phyloP scores from a whole-genome alignment of 2,329 filamentous ascomycete genomes.

The Sordariomycetes sp. region DNA sequence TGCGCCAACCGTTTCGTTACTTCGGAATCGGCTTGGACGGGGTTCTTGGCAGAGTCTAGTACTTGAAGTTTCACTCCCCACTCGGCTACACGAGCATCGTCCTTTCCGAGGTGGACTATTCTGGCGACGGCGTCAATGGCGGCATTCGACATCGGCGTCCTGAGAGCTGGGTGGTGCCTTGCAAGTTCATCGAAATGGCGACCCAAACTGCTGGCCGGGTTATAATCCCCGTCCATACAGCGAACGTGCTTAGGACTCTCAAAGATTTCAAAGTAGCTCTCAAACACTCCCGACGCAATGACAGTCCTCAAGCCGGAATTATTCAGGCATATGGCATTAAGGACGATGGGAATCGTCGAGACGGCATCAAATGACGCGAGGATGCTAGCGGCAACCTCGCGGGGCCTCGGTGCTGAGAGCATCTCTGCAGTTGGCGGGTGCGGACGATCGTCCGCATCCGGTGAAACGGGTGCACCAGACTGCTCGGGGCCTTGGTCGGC shows the following conservation, averaged over 20 bases:
- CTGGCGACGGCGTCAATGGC: slow-evolving; percentile 81
- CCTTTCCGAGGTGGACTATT: slow-evolving; percentile 62
- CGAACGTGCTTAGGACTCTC: slow-evolving; percentile 84
- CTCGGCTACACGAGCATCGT: slow-evolving; percentile 56
- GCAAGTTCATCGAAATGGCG: slow-evolving; percentile 87
- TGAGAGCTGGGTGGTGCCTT: slow-evolving; percentile 80
- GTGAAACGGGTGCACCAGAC: slow-evolving; percentile 13
- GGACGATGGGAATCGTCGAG: slow-evolving; percentile 71
- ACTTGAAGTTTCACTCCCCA: slow-evolving; percentile 73
- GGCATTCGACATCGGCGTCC: slow-evolving; percentile 70
- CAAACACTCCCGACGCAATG: slow-evolving; percentile 68
- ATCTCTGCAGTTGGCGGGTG: slow-evolving; percentile 43
- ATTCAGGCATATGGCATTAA: slow-evolving; percentile 91
- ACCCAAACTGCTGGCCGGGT: slow-evolving; percentile 63
- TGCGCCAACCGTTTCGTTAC: slow-evolving; percentile 15
- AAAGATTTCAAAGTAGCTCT: slow-evolving; percentile 92
- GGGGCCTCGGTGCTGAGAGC: slow-evolving; percentile 31
- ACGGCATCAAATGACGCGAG: slow-evolving; percentile 85
- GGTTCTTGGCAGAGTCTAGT: slow-evolving; percentile 44
- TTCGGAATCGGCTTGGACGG: slow-evolving; percentile 34
- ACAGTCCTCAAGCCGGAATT: slow-evolving; percentile 81
- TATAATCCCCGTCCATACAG: slow-evolving; percentile 63
- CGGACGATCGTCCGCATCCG: slow-evolving; percentile 26
- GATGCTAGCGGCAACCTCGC: slow-evolving; percentile 56
- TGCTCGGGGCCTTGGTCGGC: neutral